Conservation (phyloP, 306 rosid species). For the Cicer judaicum region DNA sequence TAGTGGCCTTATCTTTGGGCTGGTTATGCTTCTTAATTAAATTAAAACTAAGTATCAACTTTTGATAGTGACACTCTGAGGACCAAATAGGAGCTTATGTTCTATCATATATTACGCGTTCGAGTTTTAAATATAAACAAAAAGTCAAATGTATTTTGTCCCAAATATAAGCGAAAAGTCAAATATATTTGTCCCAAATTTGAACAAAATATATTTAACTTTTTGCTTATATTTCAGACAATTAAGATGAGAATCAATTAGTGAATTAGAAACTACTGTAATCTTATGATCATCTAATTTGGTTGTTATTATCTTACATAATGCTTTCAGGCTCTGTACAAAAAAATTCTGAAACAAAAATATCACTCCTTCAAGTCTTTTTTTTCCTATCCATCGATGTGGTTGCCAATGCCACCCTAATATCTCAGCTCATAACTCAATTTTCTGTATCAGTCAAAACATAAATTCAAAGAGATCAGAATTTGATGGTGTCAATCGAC, state of each 20-base stretch:
- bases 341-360: constrained; percentile 11
- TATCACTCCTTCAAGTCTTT: constrained; percentile 1
- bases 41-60: constrained; percentile 19
- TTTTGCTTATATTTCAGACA: no score
- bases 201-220: no score
- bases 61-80: constrained; percentile 25
- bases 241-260: neutral
- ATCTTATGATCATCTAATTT: constrained; percentile 9
- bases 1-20: no score
- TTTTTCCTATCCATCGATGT: constrained; percentile 15
- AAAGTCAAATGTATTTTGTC: no score
- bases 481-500: neutral
- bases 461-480: neutral
- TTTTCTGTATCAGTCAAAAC: constrained; percentile 33
- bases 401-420: constrained; percentile 24
- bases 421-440: constrained; percentile 4
- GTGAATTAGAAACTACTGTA: constrained; percentile 12
- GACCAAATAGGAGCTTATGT: constrained; percentile 37
- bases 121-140: no score
- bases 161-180: no score
- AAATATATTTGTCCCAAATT: no score
- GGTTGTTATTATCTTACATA: constrained; percentile 4
- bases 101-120: neutral
- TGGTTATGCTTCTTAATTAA: neutral
- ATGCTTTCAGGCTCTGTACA: constrained; percentile 16